Base-by-base conservation (phyloP, 768 basidiomycete species). In the Leccinum variicolor region DNA sequence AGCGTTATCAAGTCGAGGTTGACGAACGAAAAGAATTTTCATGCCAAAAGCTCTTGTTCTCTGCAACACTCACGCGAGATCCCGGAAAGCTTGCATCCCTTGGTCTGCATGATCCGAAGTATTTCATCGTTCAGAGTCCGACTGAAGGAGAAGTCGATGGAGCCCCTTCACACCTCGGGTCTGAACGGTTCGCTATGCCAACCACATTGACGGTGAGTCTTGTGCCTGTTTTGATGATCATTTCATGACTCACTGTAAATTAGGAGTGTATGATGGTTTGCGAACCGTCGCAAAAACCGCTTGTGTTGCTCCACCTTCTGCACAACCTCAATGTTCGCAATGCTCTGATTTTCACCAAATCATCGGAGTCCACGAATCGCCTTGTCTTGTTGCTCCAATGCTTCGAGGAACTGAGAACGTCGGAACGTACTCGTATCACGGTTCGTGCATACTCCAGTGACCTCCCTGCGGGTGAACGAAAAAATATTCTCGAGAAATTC, bases 11-110 rank as follows among this genome's bases (percentile, higher is more conserved):
- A 4, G 76, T 80, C 3, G 85, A 86, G 54, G 61, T 84, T 39
- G 79, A 81, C 52, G 90, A 90, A 66, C 69, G 65, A 48, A 84
- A 76, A 64, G 75, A 77, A 43, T 71, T 83, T 4, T 89, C 89
- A 6, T 97, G 95, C 64, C 96, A 98, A 69, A 98, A 98, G 68
- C 79, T 99, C 4, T 77, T 99, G 8, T 97, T 99, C 75, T 97
- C 94, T 10, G 97, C 97, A 0, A 99, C 97, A 0, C 81, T 98
- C 29, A 97, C 95, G 0, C 83, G 87, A 9, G 94, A 98, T 74
- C 96, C 97, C 0, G 87, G 89, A n/a, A 95, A 92, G 66, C 87
- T 98, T 45, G 87, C 89, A 7, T 84, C 92, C 0, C 78, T 99
- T 36, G 82, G 86, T 48, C 75, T 99, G 39, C 76, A 83, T 56